Percentiles rank a stretch among this genome's conserved stretches.
Evolutionary conservation across 2,329 filamentous ascomycete species (phyloP).

Genomic region (Xylariales sp.): DNA sequence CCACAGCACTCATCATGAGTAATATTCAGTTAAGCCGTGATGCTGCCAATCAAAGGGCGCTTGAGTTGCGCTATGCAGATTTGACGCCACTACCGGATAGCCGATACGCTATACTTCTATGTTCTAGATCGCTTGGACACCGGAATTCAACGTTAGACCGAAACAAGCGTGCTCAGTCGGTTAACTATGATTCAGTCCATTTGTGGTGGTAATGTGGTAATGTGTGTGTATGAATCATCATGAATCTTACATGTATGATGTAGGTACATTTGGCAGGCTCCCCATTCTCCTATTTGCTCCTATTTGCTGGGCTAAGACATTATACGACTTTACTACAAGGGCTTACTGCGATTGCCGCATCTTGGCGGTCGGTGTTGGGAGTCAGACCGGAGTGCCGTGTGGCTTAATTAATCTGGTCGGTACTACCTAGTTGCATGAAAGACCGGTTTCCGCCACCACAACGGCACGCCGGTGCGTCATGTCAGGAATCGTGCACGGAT

Average conservation of each 20-base stretch:
- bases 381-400: background rate
- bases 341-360: slow-evolving; percentile 4
- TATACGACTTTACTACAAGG: background rate
- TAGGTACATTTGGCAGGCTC: background rate
- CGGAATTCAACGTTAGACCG: background rate
- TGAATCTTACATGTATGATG: background rate
- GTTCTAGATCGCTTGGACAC: no score
- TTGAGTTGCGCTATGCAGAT: no score
- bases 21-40: slow-evolving; percentile 6
- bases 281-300: background rate
- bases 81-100: no score
- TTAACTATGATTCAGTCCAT: background rate
- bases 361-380: slow-evolving; percentile 4
- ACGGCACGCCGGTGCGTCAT: slow-evolving; percentile 3
- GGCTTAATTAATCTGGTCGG: background rate
- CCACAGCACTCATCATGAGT: slow-evolving; percentile 8
- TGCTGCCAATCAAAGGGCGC: background rate
- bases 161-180: background rate
- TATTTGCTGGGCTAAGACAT: background rate
- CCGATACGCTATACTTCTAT: no score
- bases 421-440: background rate
- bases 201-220: background rate
- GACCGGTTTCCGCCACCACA: no score
- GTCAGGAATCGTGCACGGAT: slow-evolving; percentile 8
- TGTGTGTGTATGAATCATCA: slow-evolving; percentile 21